phyloP scores from a whole-genome alignment of 148 eudicot genomes.

The Nyssa sinensis region DNA sequence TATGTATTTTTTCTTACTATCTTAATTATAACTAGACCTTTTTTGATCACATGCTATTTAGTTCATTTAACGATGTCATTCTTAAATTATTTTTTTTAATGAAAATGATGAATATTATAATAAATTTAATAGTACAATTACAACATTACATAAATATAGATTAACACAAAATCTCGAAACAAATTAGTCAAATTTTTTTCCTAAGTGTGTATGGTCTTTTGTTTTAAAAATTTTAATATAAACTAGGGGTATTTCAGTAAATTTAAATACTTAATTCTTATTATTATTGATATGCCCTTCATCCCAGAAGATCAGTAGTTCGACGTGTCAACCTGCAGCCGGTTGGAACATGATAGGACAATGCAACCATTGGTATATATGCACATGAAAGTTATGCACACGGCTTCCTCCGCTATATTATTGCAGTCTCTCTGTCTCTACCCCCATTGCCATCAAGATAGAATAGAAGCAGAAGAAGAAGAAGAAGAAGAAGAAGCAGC shows the following conservation, averaged over 20 bases:
- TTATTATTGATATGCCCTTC: slow-evolving; percentile 30
- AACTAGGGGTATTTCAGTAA: neutral
- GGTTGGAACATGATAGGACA: slow-evolving; percentile 25
- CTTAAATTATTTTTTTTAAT: too few relatives aligned
- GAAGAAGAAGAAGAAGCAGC: neutral
- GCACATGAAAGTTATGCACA: slow-evolving; percentile 25
- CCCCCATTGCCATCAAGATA: neutral
- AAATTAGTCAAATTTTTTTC: too few relatives aligned
- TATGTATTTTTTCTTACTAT: too few relatives aligned
- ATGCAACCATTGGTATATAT: slow-evolving; percentile 38
- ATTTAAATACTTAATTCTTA: slow-evolving; percentile 14
- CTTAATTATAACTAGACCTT: too few relatives aligned
- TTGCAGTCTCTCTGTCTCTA: slow-evolving; percentile 19
- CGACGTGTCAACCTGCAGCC: slow-evolving; percentile 43
- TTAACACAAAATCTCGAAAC: too few relatives aligned
- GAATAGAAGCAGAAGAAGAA: neutral
- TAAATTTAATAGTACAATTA: too few relatives aligned
- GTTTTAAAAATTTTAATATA: neutral
- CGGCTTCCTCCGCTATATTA: slow-evolving; percentile 22
- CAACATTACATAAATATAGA: too few relatives aligned
- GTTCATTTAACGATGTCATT: too few relatives aligned
- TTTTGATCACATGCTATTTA: too few relatives aligned
- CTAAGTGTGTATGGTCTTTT: neutral
- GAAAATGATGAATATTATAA: too few relatives aligned
- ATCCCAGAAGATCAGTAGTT: slow-evolving; percentile 31